Percentiles rank a stretch among this genome's conserved stretches.
These are phyloP conservation scores for Mallotus nudiflorus DNA, from an alignment of 345 rosid species.

Conservation along the genomic window DNA sequence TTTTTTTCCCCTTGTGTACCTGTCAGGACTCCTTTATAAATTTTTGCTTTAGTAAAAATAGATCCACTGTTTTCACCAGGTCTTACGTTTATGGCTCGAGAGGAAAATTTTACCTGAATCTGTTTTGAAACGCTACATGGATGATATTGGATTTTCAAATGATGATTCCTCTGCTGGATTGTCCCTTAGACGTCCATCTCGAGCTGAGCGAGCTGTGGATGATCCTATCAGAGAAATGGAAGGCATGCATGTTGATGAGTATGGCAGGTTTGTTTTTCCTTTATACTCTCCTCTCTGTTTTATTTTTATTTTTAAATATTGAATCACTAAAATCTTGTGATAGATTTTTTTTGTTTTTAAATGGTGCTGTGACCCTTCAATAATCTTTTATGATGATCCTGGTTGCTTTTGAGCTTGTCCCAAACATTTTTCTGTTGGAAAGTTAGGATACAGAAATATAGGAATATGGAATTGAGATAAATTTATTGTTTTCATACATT, in stretches of 20 bases:
- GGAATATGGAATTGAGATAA: no score
- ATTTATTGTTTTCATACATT: no score
- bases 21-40: background rate
- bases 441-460: no score
- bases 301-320: background rate
- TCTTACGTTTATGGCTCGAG: slow-evolving; percentile 86
- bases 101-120: slow-evolving; percentile 85
- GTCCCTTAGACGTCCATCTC: slow-evolving; percentile 79
- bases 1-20: slow-evolving; percentile 9
- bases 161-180: slow-evolving; percentile 61
- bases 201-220: slow-evolving; percentile 85
- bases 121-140: slow-evolving; percentile 70
- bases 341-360: background rate
- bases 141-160: slow-evolving; percentile 77
- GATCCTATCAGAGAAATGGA: slow-evolving; percentile 99
- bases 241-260: slow-evolving; percentile 97
- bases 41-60: slow-evolving; percentile 18
- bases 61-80: slow-evolving; percentile 47
- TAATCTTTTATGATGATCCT: no score
- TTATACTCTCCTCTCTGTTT: background rate
- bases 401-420: no score
- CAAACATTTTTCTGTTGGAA: no score
- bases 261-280: slow-evolving; percentile 75
- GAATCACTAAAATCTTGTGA: background rate
- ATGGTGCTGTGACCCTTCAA: background rate